Percentiles rank a stretch among this genome's conserved stretches.
phyloP scores from a whole-genome alignment of 257 asterid genomes.

The Perilla frutescens region DNA sequence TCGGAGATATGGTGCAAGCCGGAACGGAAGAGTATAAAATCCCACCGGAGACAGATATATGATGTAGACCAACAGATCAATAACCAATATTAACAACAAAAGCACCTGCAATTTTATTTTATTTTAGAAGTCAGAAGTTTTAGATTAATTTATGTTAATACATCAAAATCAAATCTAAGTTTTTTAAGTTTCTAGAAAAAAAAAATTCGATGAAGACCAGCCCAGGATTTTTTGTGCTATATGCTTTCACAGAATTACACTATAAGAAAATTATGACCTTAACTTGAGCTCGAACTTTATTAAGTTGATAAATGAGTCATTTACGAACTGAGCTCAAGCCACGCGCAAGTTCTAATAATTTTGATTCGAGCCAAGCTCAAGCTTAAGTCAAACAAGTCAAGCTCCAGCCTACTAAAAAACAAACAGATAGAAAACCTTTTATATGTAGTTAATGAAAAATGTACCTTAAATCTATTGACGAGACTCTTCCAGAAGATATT shows the following conservation, averaged over 20 bases:
- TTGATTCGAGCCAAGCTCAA: not conserved
- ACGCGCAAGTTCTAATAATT: not conserved
- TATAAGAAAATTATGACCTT: slow-evolving; percentile 9
- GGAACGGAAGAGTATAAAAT: slow-evolving; percentile 72
- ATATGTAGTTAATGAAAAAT: slow-evolving; percentile 21
- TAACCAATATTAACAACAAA: slow-evolving; percentile 63
- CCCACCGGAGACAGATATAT: slow-evolving; percentile 72
- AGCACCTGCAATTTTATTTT: slow-evolving; percentile 52
- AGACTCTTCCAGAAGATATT: slow-evolving; percentile 70
- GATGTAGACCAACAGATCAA: slow-evolving; percentile 64
- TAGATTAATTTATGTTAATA: slow-evolving; percentile 16
- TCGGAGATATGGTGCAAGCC: slow-evolving; percentile 87
- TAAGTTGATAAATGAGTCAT: not conserved
- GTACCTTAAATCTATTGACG: slow-evolving; percentile 81
- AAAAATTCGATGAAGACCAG: not conserved
- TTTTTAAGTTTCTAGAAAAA: not conserved
- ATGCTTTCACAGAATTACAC: slow-evolving; percentile 14
- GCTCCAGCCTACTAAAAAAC: slow-evolving; percentile 8
- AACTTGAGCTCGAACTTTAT: not conserved
- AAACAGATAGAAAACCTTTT: slow-evolving; percentile 23
- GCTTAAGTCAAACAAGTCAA: not conserved
- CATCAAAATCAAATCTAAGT: not conserved
- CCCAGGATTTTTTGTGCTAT: not conserved
- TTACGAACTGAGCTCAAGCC: not conserved
- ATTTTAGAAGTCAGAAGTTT: not conserved